Conservation (phyloP, 1,284 basidiomycete species). For the Trametes polyzona region DNA sequence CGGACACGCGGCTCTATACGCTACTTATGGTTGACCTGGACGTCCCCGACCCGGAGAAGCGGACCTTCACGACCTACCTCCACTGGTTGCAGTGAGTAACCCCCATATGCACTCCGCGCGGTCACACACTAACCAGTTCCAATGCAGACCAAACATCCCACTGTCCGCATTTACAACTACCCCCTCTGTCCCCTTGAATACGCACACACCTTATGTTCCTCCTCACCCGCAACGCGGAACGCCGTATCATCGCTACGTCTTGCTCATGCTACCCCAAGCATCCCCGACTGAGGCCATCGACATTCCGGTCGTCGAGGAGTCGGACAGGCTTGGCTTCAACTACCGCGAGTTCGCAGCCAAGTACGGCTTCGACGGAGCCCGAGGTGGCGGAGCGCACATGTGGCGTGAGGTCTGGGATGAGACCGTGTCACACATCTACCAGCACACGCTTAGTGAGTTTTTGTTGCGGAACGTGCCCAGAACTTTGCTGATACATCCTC, state of each 20-base stretch:
- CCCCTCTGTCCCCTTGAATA: slow-evolving; percentile 45
- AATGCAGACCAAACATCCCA: slow-evolving; percentile 77
- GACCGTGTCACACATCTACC: slow-evolving; percentile 69
- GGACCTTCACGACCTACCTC: slow-evolving; percentile 73
- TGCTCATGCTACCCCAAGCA: slow-evolving; percentile 77
- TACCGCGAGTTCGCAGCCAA: slow-evolving; percentile 63
- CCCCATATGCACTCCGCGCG: slow-evolving; percentile 7
- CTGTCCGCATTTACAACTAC: slow-evolving; percentile 62
- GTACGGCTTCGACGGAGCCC: slow-evolving; percentile 55
- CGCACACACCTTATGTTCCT: slow-evolving; percentile 76
- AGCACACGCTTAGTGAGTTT: slow-evolving; percentile 68
- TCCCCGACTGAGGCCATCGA: slow-evolving; percentile 41
- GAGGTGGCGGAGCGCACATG: slow-evolving; percentile 80
- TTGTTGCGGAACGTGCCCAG: no score
- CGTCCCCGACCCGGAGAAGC: slow-evolving; percentile 71
- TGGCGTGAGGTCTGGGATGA: slow-evolving; percentile 82
- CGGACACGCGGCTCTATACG: slow-evolving; percentile 85
- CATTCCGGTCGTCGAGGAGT: slow-evolving; percentile 41
- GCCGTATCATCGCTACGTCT: slow-evolving; percentile 84
- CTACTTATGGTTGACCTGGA: slow-evolving; percentile 90
- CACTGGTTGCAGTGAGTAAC: slow-evolving; percentile 83
- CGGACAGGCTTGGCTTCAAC: slow-evolving; percentile 62
- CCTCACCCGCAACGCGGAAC: slow-evolving; percentile 89
- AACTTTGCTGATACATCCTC: not conserved
- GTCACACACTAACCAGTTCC: slow-evolving; percentile 4